Percentiles rank a stretch among this genome's conserved stretches.
These are phyloP conservation scores for Meyerozyma elateridarum DNA, from an alignment of 1,139 yeast genomes.

Conservation along the genomic window DNA sequence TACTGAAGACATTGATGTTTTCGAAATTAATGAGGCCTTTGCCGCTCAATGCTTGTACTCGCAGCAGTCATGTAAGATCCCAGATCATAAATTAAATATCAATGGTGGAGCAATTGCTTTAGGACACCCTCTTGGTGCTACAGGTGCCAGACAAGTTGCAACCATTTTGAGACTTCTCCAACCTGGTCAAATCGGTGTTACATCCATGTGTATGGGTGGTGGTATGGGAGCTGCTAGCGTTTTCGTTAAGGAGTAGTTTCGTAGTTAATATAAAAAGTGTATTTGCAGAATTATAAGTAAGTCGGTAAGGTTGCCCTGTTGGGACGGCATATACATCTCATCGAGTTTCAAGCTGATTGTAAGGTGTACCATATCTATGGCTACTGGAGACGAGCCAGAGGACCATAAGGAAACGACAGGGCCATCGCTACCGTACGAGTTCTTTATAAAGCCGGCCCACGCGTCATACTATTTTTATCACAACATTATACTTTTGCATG, in stretches of 20 bases:
- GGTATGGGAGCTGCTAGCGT: conserved; percentile 98
- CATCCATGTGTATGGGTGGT: conserved; percentile 96
- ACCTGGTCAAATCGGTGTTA: conserved; percentile 79
- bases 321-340: too few species aligned
- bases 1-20: conserved; percentile 64
- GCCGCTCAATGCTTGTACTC: conserved; percentile 91
- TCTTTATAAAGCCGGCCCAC: too few species aligned
- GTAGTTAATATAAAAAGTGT: not conserved
- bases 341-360: too few species aligned
- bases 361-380: too few species aligned
- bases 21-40: conserved; percentile 92
- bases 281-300: conserved; percentile 3
- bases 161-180: conserved; percentile 78
- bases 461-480: too few species aligned
- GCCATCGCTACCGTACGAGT: too few species aligned
- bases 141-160: conserved; percentile 94
- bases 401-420: too few species aligned
- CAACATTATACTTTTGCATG: conserved; percentile 1
- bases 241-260: conserved; percentile 67
- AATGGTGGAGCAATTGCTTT: conserved; percentile 95
- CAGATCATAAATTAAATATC: conserved; percentile 71
- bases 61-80: conserved; percentile 61
- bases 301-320: too few species aligned
- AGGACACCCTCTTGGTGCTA: conserved; percentile 94
- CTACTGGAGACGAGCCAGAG: too few species aligned